Evolutionary conservation across 2,329 filamentous ascomycete genomes (phyloP).

Genomic region (Parastagonospora avenae): DNA sequence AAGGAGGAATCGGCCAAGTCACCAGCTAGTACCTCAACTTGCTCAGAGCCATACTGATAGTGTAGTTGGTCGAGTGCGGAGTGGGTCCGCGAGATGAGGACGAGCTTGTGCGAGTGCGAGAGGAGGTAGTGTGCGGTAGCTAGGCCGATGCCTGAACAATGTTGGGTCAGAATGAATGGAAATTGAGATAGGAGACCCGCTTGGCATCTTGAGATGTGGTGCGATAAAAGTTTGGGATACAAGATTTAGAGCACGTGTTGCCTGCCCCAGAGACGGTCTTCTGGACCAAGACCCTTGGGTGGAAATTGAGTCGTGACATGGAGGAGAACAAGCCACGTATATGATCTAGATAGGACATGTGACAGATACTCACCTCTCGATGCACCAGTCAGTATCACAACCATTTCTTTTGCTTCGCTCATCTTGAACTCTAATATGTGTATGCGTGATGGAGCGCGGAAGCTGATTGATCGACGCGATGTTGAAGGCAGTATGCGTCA

Average conservation of each 20-base stretch:
- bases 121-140: slow-evolving; percentile 66
- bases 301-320: background rate
- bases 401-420: slow-evolving; percentile 44
- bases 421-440: slow-evolving; percentile 19
- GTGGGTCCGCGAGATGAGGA: slow-evolving; percentile 62
- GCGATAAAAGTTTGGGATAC: background rate
- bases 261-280: no score
- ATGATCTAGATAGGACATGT: background rate
- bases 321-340: background rate
- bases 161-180: background rate
- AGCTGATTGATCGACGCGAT: slow-evolving; percentile 2
- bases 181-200: background rate
- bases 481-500: slow-evolving; percentile 9
- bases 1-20: slow-evolving; percentile 61
- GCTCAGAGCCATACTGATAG: slow-evolving; percentile 55
- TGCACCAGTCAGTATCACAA: slow-evolving; percentile 64
- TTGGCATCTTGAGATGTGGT: background rate
- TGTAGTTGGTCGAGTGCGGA: slow-evolving; percentile 57
- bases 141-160: slow-evolving; percentile 61
- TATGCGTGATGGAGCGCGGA: background rate
- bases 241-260: background rate
- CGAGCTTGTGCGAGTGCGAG: slow-evolving; percentile 58
- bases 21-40: slow-evolving; percentile 62
- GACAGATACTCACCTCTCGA: slow-evolving; percentile 57
- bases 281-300: no score